These are phyloP conservation scores for Didymella arachidicola DNA, from an alignment of 2,329 filamentous ascomycete species.

Conservation along the genomic window DNA sequence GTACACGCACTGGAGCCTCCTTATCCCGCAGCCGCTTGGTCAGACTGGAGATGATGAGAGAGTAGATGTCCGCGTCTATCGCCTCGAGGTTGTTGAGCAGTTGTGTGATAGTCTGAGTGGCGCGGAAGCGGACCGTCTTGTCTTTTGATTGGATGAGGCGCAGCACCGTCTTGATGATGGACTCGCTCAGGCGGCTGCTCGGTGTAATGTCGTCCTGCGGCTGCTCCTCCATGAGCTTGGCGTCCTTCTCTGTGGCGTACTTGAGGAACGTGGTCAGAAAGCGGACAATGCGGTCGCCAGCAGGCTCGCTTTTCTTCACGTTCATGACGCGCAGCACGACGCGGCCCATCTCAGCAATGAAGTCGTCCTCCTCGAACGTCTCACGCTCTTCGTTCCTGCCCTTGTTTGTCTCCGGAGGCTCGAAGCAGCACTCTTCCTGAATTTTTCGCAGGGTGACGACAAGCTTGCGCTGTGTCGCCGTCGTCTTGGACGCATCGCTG, in stretches of 20 bases:
- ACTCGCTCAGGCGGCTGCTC: slow-evolving; percentile 77
- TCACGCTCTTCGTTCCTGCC: slow-evolving; percentile 55
- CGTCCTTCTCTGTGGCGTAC: slow-evolving; percentile 66
- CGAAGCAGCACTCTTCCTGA: slow-evolving; percentile 80
- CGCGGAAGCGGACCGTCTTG: slow-evolving; percentile 87
- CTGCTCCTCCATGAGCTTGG: slow-evolving; percentile 67
- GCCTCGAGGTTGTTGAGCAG: slow-evolving; percentile 91
- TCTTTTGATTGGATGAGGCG: slow-evolving; percentile 86
- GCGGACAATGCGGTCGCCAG: slow-evolving; percentile 82
- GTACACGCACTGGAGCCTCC: slow-evolving; percentile 88
- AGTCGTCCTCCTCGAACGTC: slow-evolving; percentile 83
- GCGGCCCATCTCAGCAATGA: slow-evolving; percentile 84
- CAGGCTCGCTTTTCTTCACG: slow-evolving; percentile 89
- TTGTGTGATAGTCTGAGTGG: slow-evolving; percentile 88
- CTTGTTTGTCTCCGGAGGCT: slow-evolving; percentile 58
- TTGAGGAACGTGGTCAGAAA: slow-evolving; percentile 89
- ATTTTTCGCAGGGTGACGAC: slow-evolving; percentile 87
- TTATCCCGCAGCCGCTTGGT: slow-evolving; percentile 91
- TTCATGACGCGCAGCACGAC: slow-evolving; percentile 83
- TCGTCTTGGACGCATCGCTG: slow-evolving; percentile 78
- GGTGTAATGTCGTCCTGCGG: slow-evolving; percentile 82
- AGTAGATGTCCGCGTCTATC: slow-evolving; percentile 90
- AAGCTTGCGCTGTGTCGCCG: slow-evolving; percentile 87
- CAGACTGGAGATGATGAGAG: slow-evolving; percentile 78
- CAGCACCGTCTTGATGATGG: slow-evolving; percentile 75